Base-by-base conservation (phyloP, 306 rosid species). In the Citrullus colocynthis region DNA sequence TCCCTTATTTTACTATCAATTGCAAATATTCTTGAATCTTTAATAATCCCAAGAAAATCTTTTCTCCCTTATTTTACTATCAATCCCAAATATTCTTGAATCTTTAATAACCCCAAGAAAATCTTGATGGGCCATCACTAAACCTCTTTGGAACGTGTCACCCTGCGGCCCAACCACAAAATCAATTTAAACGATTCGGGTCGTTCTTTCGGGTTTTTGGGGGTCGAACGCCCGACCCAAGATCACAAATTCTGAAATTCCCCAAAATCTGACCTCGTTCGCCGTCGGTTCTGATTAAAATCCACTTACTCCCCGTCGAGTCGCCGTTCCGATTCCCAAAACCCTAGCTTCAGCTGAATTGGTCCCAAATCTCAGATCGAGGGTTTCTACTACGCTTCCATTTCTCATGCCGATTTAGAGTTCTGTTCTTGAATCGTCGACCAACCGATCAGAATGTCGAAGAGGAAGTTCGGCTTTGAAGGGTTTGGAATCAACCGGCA, bases 401-500 rank as follows among this genome's bases (percentile, higher is more conserved):
- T 65, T 51, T 76, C 28, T 32, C 54, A 21, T 30, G 24, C 10
- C 51, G 75, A 21, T 77, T 77, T 57, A 37, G 64, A 4, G 51
- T 39, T 28, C 10, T 32, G 20, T 16, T 52, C 1, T 16, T 1
- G 65, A 20, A 34, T 11, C 12, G 32, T 56, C 39, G 18, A 36
- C 21, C 8, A 56, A 62, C 18, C 45, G 20, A 24, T 9, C 49
- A 10, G n/a, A n/a, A 92, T 95, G 99, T 95, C 97, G 70, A 95
- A 95, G 87, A 85, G 97, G 63, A 92, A 92, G 83, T 90, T 95
- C 72, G 99, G 97, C 13, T 85, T 95, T 81, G 97, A 95, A 84
- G 97, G 97, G 3, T 92, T 92, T 42, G 99, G 99, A 81, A 90
- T 92, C 60, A 92, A 90, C 88, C 96, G 91, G 30, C 96, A 89